Conservation (phyloP, 768 basidiomycete species). For the Clitopilus passeckerianus region DNA sequence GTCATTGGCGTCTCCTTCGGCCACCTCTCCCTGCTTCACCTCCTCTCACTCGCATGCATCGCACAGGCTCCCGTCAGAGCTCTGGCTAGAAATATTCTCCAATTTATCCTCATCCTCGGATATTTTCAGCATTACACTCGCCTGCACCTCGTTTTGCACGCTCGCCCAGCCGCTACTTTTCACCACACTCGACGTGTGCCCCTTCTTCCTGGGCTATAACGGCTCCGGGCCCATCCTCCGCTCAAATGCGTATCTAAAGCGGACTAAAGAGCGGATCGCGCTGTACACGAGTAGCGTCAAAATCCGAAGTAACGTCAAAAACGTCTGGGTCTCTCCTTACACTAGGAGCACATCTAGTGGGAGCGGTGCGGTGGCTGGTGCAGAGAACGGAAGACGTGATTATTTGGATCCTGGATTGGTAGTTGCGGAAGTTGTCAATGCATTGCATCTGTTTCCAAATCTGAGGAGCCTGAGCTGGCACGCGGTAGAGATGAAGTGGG, state of each 20-base stretch:
- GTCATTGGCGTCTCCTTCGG: background rate
- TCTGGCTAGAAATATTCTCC: background rate
- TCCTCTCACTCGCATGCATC: background rate
- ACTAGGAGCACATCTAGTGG: background rate
- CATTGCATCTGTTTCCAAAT: background rate
- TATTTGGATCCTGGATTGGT: background rate
- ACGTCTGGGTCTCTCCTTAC: background rate
- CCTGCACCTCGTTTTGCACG: background rate
- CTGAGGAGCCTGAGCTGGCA: background rate
- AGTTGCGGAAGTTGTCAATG: background rate
- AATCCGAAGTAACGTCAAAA: background rate
- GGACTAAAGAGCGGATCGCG: background rate
- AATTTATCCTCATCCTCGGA: background rate
- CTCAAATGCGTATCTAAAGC: background rate
- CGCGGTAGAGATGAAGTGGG: background rate
- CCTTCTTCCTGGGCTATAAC: background rate
- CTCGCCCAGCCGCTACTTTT: background rate
- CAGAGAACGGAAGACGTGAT: background rate
- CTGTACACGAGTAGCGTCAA: background rate
- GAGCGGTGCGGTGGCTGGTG: background rate
- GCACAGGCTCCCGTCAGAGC: background rate
- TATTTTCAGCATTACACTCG: background rate
- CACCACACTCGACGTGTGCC: background rate
- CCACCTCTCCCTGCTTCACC: background rate
- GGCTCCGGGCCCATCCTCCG: background rate